These are phyloP conservation scores for Mycothermus thermophilus DNA, from an alignment of 495 filamentous ascomycete species.

Conservation along the genomic window DNA sequence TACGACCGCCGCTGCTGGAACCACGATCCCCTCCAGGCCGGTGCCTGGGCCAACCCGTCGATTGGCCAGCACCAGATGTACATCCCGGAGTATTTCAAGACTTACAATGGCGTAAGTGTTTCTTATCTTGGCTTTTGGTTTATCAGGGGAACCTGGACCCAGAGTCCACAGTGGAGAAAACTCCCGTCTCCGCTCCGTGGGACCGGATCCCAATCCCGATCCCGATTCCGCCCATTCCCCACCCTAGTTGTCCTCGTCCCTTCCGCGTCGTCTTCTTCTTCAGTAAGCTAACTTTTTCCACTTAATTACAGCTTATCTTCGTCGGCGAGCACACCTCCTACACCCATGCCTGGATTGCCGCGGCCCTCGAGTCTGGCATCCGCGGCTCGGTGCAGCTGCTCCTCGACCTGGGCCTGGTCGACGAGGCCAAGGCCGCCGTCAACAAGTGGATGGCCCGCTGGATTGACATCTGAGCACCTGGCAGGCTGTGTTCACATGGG, in stretches of 20 bases:
- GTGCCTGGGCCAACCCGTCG: conserved; percentile 41
- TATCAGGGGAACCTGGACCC: too few relatives aligned
- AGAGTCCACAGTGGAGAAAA: too few relatives aligned
- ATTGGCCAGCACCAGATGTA: conserved; percentile 52
- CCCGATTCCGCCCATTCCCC: neutral
- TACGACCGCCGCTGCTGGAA: conserved; percentile 48
- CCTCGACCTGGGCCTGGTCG: conserved; percentile 52
- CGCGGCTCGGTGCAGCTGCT: conserved; percentile 50
- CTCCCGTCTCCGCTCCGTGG: too few relatives aligned
- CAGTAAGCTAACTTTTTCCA: conserved; percentile 1
- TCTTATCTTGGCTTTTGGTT: neutral
- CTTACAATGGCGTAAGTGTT: conserved; percentile 39
- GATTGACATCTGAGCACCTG: conserved; percentile 29
- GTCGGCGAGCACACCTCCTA: conserved; percentile 59
- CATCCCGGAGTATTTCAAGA: conserved; percentile 55
- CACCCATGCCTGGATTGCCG: conserved; percentile 63
- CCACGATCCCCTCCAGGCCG: conserved; percentile 38
- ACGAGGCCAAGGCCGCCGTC: conserved; percentile 52
- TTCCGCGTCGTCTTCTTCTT: neutral
- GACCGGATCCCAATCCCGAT: too few relatives aligned
- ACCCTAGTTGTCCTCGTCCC: neutral
- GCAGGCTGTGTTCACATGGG: conserved; percentile 6
- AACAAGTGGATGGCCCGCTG: conserved; percentile 58
- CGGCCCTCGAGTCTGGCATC: conserved; percentile 52
- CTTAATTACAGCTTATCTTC: conserved; percentile 42